Conservation (phyloP, 2,329 filamentous ascomycete genomes). For the Colletotrichum salicis region DNA sequence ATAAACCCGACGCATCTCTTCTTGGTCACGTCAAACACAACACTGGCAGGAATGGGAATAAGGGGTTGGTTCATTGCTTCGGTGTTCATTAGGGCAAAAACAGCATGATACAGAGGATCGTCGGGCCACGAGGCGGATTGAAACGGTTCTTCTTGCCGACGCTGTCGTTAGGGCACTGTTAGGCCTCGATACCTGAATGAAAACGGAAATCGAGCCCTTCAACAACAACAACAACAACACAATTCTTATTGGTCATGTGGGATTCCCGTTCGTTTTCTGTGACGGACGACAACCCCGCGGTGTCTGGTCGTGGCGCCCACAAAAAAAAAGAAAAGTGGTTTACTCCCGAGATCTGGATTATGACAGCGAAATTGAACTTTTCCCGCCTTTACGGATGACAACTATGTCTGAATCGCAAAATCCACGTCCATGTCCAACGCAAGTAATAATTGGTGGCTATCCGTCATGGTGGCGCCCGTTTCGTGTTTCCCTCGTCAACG, state of each 20-base stretch:
- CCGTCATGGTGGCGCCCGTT: background rate
- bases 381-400: background rate
- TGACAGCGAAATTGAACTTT: constrained; percentile 35
- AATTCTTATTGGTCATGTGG: constrained; percentile 24
- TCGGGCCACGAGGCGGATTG: constrained; percentile 40
- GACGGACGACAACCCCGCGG: constrained; percentile 26
- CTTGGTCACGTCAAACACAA: constrained; percentile 37
- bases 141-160: constrained; percentile 50
- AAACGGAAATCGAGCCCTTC: constrained; percentile 38
- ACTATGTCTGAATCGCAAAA: background rate
- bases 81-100: constrained; percentile 64
- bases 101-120: constrained; percentile 57
- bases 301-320: constrained; percentile 22
- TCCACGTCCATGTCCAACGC: no score
- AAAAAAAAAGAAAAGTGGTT: constrained; percentile 22
- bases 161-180: constrained; percentile 54
- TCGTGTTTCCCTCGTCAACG: background rate
- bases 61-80: constrained; percentile 61
- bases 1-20: constrained; percentile 58
- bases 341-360: constrained; percentile 16
- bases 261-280: constrained; percentile 12
- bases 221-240: constrained; percentile 2
- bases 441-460: background rate
- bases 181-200: constrained; percentile 38
- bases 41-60: constrained; percentile 40